phyloP scores from a whole-genome alignment of 2,329 filamentous ascomycete species.

The Graphium sp. region DNA sequence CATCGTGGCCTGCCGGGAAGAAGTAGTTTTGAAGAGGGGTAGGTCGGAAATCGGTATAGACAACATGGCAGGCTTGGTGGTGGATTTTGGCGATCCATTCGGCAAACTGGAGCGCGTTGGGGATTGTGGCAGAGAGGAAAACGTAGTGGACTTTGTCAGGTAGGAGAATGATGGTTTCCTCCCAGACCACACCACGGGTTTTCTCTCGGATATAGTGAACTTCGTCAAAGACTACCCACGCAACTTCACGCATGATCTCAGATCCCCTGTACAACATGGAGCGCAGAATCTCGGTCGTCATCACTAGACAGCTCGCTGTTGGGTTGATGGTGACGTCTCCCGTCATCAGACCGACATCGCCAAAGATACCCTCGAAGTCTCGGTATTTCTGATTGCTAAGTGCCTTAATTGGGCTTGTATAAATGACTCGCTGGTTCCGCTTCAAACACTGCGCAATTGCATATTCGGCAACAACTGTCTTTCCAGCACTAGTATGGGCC shows the following conservation, averaged over 20 bases:
- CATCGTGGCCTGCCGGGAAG: constrained; percentile 81
- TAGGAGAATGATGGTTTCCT: constrained; percentile 94
- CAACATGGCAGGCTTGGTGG: constrained; percentile 92
- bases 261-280: constrained; percentile 97
- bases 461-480: constrained; percentile 96
- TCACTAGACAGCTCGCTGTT: constrained; percentile 91
- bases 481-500: constrained; percentile 92
- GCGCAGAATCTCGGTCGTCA: constrained; percentile 98
- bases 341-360: constrained; percentile 94
- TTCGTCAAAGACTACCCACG: constrained; percentile 96
- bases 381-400: constrained; percentile 97
- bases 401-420: constrained; percentile 97
- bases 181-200: constrained; percentile 90
- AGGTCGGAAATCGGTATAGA: constrained; percentile 95
- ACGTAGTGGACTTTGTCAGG: constrained; percentile 98
- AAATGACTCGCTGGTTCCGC: constrained; percentile 96
- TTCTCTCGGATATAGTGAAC: constrained; percentile 98
- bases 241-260: constrained; percentile 98
- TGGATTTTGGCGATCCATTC: constrained; percentile 99
- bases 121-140: constrained; percentile 94
- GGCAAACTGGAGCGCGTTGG: constrained; percentile 97
- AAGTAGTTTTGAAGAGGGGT: constrained; percentile 97
- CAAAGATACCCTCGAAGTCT: constrained; percentile 90
- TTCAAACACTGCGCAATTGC: constrained; percentile 94
- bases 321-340: constrained; percentile 99